Evolutionary conservation across 2,329 filamentous ascomycete species (phyloP).

Genomic region (Paraphoma sp.): DNA sequence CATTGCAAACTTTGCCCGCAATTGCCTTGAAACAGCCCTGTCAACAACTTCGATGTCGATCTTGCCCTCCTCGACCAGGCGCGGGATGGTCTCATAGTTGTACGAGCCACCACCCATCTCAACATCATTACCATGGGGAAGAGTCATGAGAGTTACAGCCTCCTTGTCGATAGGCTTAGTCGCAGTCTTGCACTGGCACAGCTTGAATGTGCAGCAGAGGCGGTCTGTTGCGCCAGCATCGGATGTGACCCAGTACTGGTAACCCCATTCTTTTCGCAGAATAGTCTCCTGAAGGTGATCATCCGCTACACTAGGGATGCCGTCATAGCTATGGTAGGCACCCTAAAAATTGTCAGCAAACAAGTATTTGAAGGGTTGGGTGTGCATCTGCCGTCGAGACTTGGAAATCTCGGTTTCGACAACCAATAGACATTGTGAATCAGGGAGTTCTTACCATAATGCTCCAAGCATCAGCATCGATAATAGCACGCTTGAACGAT

Average conservation of each 20-base stretch:
- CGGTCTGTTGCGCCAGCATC: slow-evolving; percentile 76
- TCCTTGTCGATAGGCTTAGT: slow-evolving; percentile 66
- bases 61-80: slow-evolving; percentile 67
- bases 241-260: slow-evolving; percentile 70
- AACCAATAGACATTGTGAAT: too few species aligned
- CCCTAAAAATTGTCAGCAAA: slow-evolving; percentile 40
- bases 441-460: slow-evolving; percentile 61
- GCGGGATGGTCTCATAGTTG: slow-evolving; percentile 70
- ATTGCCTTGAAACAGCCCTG: slow-evolving; percentile 68
- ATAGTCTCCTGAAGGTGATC: slow-evolving; percentile 70
- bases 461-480: slow-evolving; percentile 70
- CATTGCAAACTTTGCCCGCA: slow-evolving; percentile 72
- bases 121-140: slow-evolving; percentile 73
- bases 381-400: too few species aligned
- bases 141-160: slow-evolving; percentile 67
- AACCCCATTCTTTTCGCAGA: slow-evolving; percentile 74
- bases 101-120: slow-evolving; percentile 81
- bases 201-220: slow-evolving; percentile 67
- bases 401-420: too few species aligned
- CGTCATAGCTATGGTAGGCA: slow-evolving; percentile 77
- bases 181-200: slow-evolving; percentile 59
- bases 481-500: slow-evolving; percentile 72
- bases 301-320: slow-evolving; percentile 71
- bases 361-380: too few species aligned
- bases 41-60: slow-evolving; percentile 67